phyloP scores from a whole-genome alignment of 1,284 basidiomycete species.

The Apiotrichum siamense region DNA sequence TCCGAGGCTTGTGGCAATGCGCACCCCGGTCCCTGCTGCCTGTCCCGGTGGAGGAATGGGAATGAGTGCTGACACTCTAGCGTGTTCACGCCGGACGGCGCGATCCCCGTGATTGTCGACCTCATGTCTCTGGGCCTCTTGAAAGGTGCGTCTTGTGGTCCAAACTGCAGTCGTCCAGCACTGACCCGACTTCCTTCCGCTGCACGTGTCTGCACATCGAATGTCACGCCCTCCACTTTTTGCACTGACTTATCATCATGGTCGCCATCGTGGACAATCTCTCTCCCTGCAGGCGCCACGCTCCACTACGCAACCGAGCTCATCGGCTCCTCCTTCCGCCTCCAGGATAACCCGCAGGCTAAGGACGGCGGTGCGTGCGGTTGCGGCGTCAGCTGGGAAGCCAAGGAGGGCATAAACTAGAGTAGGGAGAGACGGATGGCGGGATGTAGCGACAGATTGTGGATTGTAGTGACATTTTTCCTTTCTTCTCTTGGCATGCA shows the following conservation, averaged over 20 bases:
- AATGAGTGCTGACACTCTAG: conserved; percentile 19
- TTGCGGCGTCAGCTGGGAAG: conserved; percentile 53
- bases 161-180: no score
- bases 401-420: conserved; percentile 19
- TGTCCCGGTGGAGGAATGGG: no score
- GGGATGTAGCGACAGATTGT: no score
- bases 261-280: not conserved
- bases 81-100: conserved; percentile 36
- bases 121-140: conserved; percentile 42
- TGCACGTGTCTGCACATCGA: no score
- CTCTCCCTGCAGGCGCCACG: conserved; percentile 45
- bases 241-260: not conserved
- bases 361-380: conserved; percentile 54
- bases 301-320: conserved; percentile 57
- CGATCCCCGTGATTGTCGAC: conserved; percentile 45
- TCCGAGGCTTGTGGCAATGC: no score
- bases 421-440: no score
- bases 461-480: no score
- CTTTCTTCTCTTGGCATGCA: no score
- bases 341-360: conserved; percentile 53
- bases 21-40: no score
- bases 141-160: conserved; percentile 45
- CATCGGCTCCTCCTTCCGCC: conserved; percentile 53
- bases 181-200: no score
- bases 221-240: no score